These are phyloP conservation scores for Gossypium turneri DNA, from an alignment of 345 rosid species.

Conservation along the genomic window DNA sequence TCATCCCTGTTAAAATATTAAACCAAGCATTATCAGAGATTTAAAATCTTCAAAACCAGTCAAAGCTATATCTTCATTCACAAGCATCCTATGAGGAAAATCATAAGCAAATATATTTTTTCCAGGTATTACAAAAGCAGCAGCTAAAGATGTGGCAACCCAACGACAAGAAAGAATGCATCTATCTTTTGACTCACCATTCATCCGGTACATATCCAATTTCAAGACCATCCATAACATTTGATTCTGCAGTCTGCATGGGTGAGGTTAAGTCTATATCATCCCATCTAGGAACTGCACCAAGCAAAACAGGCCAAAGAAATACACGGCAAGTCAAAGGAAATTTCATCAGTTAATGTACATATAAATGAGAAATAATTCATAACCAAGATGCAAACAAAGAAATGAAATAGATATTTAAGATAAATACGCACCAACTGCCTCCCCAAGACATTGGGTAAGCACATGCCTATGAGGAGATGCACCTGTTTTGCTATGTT, in stretches of 20 bases:
- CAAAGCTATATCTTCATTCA: neutral
- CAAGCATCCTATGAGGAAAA: neutral
- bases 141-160: neutral
- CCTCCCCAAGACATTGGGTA: slow-evolving; percentile 37
- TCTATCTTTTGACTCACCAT: slow-evolving; percentile 50
- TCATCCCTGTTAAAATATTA: slow-evolving; percentile 59
- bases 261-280: slow-evolving; percentile 38
- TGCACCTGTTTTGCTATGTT: slow-evolving; percentile 21
- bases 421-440: slow-evolving; percentile 38
- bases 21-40: slow-evolving; percentile 1
- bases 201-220: slow-evolving; percentile 80
- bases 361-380: neutral
- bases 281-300: slow-evolving; percentile 80
- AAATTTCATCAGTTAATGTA: neutral
- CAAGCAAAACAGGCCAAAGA: slow-evolving; percentile 16
- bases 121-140: neutral
- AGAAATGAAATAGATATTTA: neutral
- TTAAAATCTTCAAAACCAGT: neutral
- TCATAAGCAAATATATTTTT: neutral
- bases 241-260: slow-evolving; percentile 29
- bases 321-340: slow-evolving; percentile 8
- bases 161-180: neutral
- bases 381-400: neutral
- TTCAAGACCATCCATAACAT: slow-evolving; percentile 23
- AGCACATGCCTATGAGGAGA: slow-evolving; percentile 25